phyloP scores from a whole-genome alignment of 202 grass and related monocot genomes.

The Elaeis oleifera region DNA sequence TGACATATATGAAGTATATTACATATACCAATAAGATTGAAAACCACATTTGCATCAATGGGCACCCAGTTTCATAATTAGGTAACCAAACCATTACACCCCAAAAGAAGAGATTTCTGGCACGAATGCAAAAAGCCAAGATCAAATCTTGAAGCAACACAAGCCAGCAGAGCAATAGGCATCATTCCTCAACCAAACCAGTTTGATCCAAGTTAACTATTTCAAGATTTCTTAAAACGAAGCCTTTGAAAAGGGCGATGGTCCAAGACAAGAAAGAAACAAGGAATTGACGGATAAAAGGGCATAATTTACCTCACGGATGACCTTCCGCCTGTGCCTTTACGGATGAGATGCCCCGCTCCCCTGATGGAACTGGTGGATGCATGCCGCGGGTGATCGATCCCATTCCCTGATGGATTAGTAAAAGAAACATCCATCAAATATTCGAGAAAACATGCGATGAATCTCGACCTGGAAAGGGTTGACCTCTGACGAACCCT shows the following conservation, averaged over 20 bases:
- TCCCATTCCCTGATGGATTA: background rate
- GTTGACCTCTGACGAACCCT: too few relatives aligned
- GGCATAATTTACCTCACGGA: slow-evolving; percentile 55
- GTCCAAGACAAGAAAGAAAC: too few relatives aligned
- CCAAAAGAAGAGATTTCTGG: too few relatives aligned
- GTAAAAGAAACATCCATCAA: too few relatives aligned
- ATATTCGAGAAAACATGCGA: background rate
- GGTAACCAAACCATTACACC: background rate
- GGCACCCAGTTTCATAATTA: background rate
- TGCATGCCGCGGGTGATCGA: slow-evolving; percentile 10
- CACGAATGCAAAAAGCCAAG: too few relatives aligned
- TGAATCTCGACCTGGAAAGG: background rate
- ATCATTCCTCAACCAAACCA: too few relatives aligned
- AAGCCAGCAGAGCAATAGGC: too few relatives aligned
- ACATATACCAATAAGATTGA: slow-evolving; percentile 78
- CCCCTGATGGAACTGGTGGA: slow-evolving; percentile 36
- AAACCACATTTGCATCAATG: slow-evolving; percentile 76
- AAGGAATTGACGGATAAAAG: background rate
- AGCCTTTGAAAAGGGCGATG: background rate
- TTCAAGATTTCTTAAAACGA: background rate
- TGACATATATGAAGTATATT: background rate
- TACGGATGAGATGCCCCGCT: slow-evolving; percentile 56
- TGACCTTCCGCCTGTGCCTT: slow-evolving; percentile 80
- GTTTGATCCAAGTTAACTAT: too few relatives aligned
- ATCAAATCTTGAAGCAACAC: too few relatives aligned